phyloP scores from a whole-genome alignment of 2,329 filamentous ascomycete species.

The Dothistroma pini region DNA sequence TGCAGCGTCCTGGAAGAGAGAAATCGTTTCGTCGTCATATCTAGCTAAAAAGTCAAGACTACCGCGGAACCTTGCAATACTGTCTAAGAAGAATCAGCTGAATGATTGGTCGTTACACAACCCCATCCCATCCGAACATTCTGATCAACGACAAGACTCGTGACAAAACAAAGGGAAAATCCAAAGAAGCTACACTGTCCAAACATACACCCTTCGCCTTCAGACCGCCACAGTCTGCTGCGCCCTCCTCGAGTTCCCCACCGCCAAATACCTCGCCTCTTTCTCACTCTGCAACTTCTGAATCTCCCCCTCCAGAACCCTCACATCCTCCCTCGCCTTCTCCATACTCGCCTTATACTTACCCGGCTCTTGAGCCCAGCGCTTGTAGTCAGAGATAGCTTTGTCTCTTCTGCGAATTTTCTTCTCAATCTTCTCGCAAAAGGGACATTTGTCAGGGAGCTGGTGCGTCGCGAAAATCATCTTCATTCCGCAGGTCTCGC shows the following conservation, averaged over 20 bases:
- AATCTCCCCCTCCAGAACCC: conserved; percentile 68
- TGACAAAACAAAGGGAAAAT: neutral
- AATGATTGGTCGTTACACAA: no score
- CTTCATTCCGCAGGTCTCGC: conserved; percentile 94
- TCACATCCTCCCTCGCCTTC: conserved; percentile 68
- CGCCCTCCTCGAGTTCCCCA: conserved; percentile 21
- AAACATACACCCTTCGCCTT: neutral
- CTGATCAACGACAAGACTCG: neutral
- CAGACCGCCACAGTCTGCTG: neutral
- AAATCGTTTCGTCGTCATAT: no score
- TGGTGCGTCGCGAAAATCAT: conserved; percentile 73
- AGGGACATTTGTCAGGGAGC: conserved; percentile 66
- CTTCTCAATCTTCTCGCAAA: conserved; percentile 85
- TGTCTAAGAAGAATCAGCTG: no score
- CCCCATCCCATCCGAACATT: neutral
- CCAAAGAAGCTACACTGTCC: no score
- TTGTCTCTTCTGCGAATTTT: conserved; percentile 72
- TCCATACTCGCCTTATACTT: conserved; percentile 58
- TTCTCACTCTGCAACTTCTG: conserved; percentile 49
- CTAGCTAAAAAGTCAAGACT: no score
- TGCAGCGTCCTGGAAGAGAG: no score
- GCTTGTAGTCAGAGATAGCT: conserved; percentile 68
- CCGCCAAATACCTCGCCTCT: conserved; percentile 23
- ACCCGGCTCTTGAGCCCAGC: conserved; percentile 70
- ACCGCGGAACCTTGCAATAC: no score